These are phyloP conservation scores for Penicillium diatomitis DNA, from an alignment of 495 filamentous ascomycete species.

Conservation along the genomic window DNA sequence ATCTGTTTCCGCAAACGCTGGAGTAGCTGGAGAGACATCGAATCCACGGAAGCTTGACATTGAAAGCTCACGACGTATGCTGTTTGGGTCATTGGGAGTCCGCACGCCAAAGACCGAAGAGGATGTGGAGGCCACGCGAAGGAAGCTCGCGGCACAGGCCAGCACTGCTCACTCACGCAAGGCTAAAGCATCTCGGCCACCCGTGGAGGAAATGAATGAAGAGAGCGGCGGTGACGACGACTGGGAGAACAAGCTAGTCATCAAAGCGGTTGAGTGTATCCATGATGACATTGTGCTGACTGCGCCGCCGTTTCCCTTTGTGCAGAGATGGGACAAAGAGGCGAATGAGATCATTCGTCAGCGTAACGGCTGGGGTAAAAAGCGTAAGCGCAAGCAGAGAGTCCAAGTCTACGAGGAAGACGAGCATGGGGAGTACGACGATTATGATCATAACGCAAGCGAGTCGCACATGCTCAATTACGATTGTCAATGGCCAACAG, in stretches of 20 bases:
- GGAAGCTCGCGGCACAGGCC: constrained; percentile 37
- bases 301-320: constrained; percentile 81
- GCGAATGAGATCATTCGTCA: constrained; percentile 43
- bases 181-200: constrained; percentile 7
- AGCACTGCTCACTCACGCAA: constrained; percentile 17
- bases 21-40: constrained; percentile 1
- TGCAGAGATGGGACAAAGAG: constrained; percentile 77
- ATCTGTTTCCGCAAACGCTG: constrained; percentile 3
- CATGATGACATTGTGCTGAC: constrained; percentile 63
- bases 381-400: constrained; percentile 49
- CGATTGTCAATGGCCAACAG: constrained; percentile 31
- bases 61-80: constrained; percentile 52
- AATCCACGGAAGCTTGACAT: constrained; percentile 49
- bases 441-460: constrained; percentile 10
- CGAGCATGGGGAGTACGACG: constrained; percentile 18
- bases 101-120: constrained; percentile 56
- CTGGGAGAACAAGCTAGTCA: constrained; percentile 67
- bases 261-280: constrained; percentile 75
- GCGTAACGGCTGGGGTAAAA: constrained; percentile 37
- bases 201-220: constrained; percentile 11
- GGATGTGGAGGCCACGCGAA: constrained; percentile 54
- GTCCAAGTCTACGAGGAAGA: constrained; percentile 30
- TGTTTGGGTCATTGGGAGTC: constrained; percentile 68
- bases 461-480: constrained; percentile 41
- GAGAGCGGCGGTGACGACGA: constrained; percentile 26